phyloP scores from a whole-genome alignment of 2,329 filamentous ascomycete species.

The Fusarium torulosum region DNA sequence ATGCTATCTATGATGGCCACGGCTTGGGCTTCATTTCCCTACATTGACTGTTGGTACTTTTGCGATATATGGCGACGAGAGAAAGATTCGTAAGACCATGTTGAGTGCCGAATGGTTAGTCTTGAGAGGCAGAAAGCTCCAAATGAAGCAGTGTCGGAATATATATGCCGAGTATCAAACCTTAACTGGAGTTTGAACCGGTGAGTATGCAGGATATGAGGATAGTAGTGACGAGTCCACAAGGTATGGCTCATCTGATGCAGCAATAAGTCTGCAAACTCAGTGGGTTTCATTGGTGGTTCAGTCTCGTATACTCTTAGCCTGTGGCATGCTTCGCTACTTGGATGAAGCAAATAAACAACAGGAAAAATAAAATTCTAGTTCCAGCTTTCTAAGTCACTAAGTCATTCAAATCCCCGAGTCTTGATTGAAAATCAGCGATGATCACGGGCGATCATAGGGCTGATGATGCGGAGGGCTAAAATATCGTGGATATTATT shows the following conservation, averaged over 20 bases:
- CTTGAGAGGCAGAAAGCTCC: neutral
- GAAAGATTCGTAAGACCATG: neutral
- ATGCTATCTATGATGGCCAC: too few species aligned
- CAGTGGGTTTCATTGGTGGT: neutral
- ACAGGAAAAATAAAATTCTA: neutral
- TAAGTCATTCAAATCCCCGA: neutral
- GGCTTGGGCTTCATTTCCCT: neutral
- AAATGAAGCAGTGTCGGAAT: neutral
- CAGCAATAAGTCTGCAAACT: neutral
- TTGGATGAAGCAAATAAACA: too few species aligned
- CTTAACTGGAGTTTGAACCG: neutral
- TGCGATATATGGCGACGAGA: neutral
- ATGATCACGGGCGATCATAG: constrained; percentile 13
- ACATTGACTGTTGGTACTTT: neutral
- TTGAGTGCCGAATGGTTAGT: neutral
- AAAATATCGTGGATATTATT: neutral
- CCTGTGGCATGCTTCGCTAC: too few species aligned
- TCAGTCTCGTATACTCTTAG: neutral
- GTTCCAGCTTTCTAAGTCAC: neutral
- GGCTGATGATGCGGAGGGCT: neutral
- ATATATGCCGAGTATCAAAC: neutral
- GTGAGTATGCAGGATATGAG: neutral
- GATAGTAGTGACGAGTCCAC: neutral
- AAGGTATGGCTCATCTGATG: neutral
- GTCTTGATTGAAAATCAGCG: neutral